Base-by-base conservation (phyloP, 805 yeast species). In the Blastobotrys parvus region DNA sequence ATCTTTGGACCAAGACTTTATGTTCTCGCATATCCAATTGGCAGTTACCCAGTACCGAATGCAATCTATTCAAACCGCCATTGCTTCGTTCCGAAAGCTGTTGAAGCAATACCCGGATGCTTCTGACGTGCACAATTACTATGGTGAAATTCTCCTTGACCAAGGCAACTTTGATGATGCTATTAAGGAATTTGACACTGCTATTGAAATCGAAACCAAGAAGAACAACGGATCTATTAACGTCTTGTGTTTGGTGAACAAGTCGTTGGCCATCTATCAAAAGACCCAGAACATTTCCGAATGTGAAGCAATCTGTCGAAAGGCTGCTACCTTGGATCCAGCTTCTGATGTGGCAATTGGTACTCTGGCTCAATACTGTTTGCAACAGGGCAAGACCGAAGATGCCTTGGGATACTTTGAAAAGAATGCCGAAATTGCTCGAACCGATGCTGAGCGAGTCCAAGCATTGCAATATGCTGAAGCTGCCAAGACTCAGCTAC, bases 101-200 rank as follows among this genome's bases (percentile, higher is more conserved):
- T 53, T 62, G 30, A 70, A 72, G 62, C 73, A 73, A 62, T 86
- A 86, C 76, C 89, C 95, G 54, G 75, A 89, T 19, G 75, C 83
- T 42, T 86, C 97, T 44, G 96, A 87, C 64, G 82, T 88, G 55
- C 94, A 92, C 69, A 89, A 87, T 70, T 92, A 88, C 67, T 88
- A 80, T 60, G 98, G 97, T 59, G 98, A 92, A 69, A 81, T 90
- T 40, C 72, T 90, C 57, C 80, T 85, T 49, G 97, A 90, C 61
- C 74, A 74, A 56, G 82, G 82, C 60, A 86, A 84, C 54, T 66
- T 75, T 44, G 72, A 63, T 23, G 81, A 74, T 48, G 96, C 97
- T 45, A 64, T 77, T 47, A 77, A 78, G 59, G 89, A 87, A 68
- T 90, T 88, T 61, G 95, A 89, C 50, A 74, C 77, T 56, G 87